Base-by-base conservation (phyloP, 2,329 filamentous ascomycete species). In the Trichophaea hybrida region DNA sequence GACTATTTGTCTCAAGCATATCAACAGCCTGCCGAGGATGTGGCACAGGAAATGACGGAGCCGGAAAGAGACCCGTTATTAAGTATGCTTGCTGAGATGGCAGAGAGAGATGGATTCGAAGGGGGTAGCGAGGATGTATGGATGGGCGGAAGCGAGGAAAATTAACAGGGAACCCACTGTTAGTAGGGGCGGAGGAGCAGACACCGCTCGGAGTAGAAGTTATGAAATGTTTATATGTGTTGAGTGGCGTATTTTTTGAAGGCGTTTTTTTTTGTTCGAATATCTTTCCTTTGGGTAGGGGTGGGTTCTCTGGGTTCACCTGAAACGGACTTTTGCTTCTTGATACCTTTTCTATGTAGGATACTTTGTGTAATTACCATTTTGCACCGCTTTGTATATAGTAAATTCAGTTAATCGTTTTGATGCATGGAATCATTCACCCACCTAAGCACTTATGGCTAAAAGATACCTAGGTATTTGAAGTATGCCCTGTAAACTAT, bases 71-170 rank as follows among this genome's bases (percentile, higher is more conserved):
- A 55, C 33, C 53, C 53, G 37, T 31, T 55, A n/a, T 32, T 55
- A 15, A 55, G 40, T 35, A 55, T 55, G 53, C 38, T 55, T n/a
- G 53, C 53, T 8, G 53, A 55, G 40, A 55, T 55, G 53, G 53
- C 53, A 31, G 53, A 55, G 31, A 4, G 53, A 37, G 53, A 55
- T 31, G 53, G 38, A 6, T 53, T 53, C n/a, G 50, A 34, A 13
- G 32, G 10, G n/a, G 44, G 8, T 15, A 33, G 24, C 13, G 50
- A 37, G n/a, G 33, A 37, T 53, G 33, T 35, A 4, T 53, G 50
- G 50, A 53, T 53, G 50, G 50, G 50, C 38, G n/a, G 38, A 2
- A 4, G n/a, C 38, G 38, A 15, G 44, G 44, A 49, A 8, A 17
- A 24, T 2, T 8, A 49, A 24, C 7, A 49, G 44, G 44, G 24